phyloP scores from a whole-genome alignment of 2,329 filamentous ascomycete species.

The Aspergillus fructus region DNA sequence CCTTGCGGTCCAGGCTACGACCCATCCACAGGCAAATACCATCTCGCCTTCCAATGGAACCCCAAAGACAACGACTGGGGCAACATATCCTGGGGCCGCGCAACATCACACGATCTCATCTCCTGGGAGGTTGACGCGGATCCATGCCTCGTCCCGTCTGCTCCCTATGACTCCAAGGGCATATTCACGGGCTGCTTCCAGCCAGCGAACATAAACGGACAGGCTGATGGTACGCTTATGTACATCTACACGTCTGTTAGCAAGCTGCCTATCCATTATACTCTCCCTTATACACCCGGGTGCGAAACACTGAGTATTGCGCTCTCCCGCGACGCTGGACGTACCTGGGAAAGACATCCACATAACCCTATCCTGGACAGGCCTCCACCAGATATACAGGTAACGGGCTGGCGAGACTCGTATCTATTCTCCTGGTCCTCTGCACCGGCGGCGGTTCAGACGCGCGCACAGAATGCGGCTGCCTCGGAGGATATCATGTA shows the following conservation, averaged over 20 bases:
- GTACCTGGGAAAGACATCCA: slow-evolving; percentile 35
- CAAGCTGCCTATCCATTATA: slow-evolving; percentile 42
- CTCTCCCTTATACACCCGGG: slow-evolving; percentile 35
- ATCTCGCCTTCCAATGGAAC: slow-evolving; percentile 47
- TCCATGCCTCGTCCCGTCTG: slow-evolving; percentile 34
- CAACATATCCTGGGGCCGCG: slow-evolving; percentile 44
- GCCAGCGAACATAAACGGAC: slow-evolving; percentile 25
- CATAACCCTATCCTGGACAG: slow-evolving; percentile 41
- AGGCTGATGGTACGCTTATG: slow-evolving; percentile 28
- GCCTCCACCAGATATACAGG: slow-evolving; percentile 32
- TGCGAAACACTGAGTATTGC: slow-evolving; percentile 42
- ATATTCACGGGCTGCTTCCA: slow-evolving; percentile 45
- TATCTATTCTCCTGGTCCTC: slow-evolving; percentile 34
- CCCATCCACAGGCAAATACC: slow-evolving; percentile 39
- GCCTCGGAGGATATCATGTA: slow-evolving; percentile 32
- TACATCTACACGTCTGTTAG: slow-evolving; percentile 44
- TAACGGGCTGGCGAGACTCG: slow-evolving; percentile 47
- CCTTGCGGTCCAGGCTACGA: slow-evolving; percentile 45
- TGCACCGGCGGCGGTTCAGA: slow-evolving; percentile 16
- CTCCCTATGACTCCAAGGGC: slow-evolving; percentile 40
- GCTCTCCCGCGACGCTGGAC: slow-evolving; percentile 38
- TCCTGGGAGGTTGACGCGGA: slow-evolving; percentile 33
- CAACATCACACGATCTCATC: slow-evolving; percentile 39
- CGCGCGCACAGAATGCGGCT: neutral
- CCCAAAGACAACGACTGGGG: slow-evolving; percentile 43